Percentiles rank a stretch among this genome's conserved stretches.
phyloP scores from a whole-genome alignment of 257 asterid species.

The Petunia axillaris region DNA sequence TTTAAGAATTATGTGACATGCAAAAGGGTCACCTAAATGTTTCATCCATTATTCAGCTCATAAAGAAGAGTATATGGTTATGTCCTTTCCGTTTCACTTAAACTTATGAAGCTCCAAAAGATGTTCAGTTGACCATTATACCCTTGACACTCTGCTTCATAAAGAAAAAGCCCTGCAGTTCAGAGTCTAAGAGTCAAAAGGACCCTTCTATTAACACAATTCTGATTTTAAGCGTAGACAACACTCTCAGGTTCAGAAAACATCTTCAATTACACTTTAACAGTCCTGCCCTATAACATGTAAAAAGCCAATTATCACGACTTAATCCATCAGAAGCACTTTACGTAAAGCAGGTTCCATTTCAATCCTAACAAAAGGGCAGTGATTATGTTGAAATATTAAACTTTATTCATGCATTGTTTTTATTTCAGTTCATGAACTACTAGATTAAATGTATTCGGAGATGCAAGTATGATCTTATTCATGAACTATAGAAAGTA shows the following conservation, averaged over 20 bases:
- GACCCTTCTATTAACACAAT: too few relatives aligned
- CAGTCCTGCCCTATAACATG: neutral
- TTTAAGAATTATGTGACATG: neutral
- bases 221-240: too few relatives aligned
- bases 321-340: neutral
- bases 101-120: neutral
- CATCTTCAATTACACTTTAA: constrained; percentile 3
- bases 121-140: neutral
- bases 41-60: neutral
- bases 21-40: neutral
- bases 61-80: neutral
- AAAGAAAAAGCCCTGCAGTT: neutral
- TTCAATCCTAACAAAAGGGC: neutral
- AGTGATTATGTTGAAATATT: neutral
- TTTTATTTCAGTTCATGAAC: too few relatives aligned
- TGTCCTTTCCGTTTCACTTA: neutral
- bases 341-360: neutral
- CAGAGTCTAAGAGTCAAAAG: too few relatives aligned
- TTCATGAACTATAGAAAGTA: too few relatives aligned
- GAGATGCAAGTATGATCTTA: too few relatives aligned
- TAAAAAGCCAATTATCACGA: neutral
- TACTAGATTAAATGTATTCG: too few relatives aligned
- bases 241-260: neutral
- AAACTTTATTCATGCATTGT: neutral
- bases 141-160: neutral